These are phyloP conservation scores for Guyanaporus albipodus DNA, from an alignment of 768 basidiomycete genomes.

Conservation along the genomic window DNA sequence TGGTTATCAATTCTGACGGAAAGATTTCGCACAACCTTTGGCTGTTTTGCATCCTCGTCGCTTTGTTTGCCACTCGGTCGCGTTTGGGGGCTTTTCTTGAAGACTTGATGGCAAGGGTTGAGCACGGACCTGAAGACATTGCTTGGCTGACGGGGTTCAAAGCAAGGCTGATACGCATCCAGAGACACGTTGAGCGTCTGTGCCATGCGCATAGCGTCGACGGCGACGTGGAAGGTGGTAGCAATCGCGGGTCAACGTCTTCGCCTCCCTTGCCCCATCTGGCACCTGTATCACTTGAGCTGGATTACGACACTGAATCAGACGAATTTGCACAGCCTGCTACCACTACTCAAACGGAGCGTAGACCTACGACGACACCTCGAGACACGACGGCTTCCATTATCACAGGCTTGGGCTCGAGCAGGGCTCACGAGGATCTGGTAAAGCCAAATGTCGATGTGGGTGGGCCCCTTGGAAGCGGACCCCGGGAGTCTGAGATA, in stretches of 20 bases:
- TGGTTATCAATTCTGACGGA: constrained; percentile 49
- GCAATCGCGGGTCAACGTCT: constrained; percentile 22
- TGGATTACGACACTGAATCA: constrained; percentile 20
- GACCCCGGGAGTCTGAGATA: constrained; percentile 15
- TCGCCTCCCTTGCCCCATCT: constrained; percentile 21
- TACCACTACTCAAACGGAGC: background rate
- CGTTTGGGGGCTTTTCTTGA: constrained; percentile 12
- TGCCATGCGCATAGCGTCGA: constrained; percentile 7
- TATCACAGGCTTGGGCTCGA: constrained; percentile 8
- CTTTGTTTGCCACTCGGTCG: constrained; percentile 15
- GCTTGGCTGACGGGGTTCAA: constrained; percentile 19
- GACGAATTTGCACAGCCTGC: constrained; percentile 12
- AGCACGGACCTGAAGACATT: constrained; percentile 9
- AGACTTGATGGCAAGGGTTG: constrained; percentile 12
- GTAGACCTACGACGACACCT: constrained; percentile 5
- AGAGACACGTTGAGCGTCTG: constrained; percentile 21
- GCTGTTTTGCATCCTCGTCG: constrained; percentile 38
- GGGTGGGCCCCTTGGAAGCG: constrained; percentile 1
- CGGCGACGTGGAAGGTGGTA: constrained; percentile 17
- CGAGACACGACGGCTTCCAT: background rate
- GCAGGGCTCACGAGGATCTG: background rate
- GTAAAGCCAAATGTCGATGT: background rate
- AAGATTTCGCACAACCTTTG: constrained; percentile 49
- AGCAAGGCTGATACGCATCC: constrained; percentile 24
- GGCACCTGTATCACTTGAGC: constrained; percentile 6